These are phyloP conservation scores for Linum trigynum DNA, from an alignment of 345 rosid species.

Conservation along the genomic window DNA sequence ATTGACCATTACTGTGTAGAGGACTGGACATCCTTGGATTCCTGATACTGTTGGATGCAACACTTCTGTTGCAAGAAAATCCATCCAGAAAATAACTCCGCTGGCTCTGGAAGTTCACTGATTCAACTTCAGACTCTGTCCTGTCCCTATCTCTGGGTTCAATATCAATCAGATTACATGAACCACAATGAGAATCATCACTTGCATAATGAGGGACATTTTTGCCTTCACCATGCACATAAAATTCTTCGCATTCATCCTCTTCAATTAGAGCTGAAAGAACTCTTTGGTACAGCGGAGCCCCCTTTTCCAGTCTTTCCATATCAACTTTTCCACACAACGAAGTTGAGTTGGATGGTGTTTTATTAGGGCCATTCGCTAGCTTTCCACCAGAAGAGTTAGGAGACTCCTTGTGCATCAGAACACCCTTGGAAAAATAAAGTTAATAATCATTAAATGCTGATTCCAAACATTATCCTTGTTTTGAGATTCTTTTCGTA, in stretches of 20 bases:
- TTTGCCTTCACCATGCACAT: constrained; percentile 52
- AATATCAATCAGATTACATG: constrained; percentile 74
- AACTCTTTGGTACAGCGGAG: constrained; percentile 74
- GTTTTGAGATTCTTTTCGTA: too few relatives aligned
- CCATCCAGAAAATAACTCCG: constrained; percentile 54
- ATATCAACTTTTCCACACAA: constrained; percentile 8
- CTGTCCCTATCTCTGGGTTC: constrained; percentile 81
- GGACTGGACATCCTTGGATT: constrained; percentile 56
- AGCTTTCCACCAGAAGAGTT: constrained; percentile 31
- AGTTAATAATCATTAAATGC: constrained; percentile 8
- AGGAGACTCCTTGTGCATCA: constrained; percentile 33
- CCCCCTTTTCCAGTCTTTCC: not conserved
- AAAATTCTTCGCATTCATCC: constrained; percentile 76
- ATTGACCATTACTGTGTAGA: constrained; percentile 61
- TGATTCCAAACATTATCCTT: not conserved
- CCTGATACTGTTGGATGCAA: constrained; percentile 49
- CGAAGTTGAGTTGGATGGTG: constrained; percentile 30
- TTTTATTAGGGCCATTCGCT: constrained; percentile 32
- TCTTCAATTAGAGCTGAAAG: constrained; percentile 91
- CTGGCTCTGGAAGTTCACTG: constrained; percentile 60
- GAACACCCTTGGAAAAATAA: constrained; percentile 35
- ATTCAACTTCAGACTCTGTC: constrained; percentile 91
- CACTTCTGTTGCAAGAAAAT: constrained; percentile 60
- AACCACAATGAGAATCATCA: constrained; percentile 96
- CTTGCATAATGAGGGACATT: constrained; percentile 74